Evolutionary conservation across 345 rosid species (phyloP), one percentile per base, ranked within the genome.

Genomic region (Pistacia integerrima): DNA sequence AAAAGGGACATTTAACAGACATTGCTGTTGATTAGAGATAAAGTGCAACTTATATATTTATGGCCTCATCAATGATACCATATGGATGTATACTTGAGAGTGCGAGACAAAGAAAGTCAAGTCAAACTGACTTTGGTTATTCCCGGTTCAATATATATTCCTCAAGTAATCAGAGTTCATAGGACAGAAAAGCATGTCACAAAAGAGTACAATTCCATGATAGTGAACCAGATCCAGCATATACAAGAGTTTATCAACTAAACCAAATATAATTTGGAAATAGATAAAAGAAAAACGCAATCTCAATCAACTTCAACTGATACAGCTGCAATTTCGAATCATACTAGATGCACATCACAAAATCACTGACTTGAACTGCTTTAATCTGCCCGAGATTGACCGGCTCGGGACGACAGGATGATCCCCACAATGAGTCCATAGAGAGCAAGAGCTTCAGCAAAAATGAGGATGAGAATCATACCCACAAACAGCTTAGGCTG

Each of bases 331-430:
- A 61, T 54, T 35, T 33, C 36, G 14, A n/a, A 61, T 54, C 55
- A 76, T 20, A 69, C 22, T n/a, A 30, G 36, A 70, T 3, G 64
- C 30, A 62, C 25, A 22, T 61, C 60, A 62, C 60, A 22, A 46
- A 56, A 52, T 36, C 14, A 63, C 20, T 22, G 57, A 7, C 70
- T 54, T 7, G 52, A 72, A 51, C 2, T 70, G 16, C n/a, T 57
- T 74, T 75, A 85, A 2, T 83, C 88, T 8, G 88, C 86, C 72
- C 86, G 81, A 13, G 88, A 85, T 75, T 85, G 88, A 62, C 88
- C 88, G 59, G 87, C 87, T 22, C 88, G 84, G 56, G 87, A 86
- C 52, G 87, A 86, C 58, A 86, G 82, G 73, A 86, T 86, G 82
- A 86, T 86, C 63, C 88, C 86, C 7, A 83, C 87, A 61, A 83